Conservation (phyloP, 192 early-diverging fungal species). For the Obelidium mucronatum region DNA sequence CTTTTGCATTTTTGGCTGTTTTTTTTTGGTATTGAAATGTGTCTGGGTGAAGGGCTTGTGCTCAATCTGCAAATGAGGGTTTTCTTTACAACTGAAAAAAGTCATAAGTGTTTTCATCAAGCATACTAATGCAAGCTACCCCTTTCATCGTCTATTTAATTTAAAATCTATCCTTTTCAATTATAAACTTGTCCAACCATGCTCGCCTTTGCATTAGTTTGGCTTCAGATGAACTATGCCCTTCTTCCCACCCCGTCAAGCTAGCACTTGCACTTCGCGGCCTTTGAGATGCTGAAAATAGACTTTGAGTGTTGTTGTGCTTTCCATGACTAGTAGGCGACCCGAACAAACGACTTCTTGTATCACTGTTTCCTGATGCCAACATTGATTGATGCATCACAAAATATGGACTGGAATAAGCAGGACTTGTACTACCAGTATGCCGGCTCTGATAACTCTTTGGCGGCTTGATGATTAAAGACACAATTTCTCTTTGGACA, state of each 20-base stretch:
- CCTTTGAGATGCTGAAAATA: neutral
- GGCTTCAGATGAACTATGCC: neutral
- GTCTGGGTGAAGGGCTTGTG: neutral
- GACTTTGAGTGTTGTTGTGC: neutral
- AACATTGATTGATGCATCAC: neutral
- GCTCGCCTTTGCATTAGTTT: constrained; percentile 18
- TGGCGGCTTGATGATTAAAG: neutral
- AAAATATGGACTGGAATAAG: constrained; percentile 1
- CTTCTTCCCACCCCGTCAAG: neutral
- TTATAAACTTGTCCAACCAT: constrained; percentile 25
- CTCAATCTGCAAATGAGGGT: neutral
- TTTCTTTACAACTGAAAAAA: neutral
- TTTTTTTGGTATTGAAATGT: neutral
- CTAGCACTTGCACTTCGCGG: neutral
- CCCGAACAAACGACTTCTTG: neutral
- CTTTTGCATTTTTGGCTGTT: neutral
- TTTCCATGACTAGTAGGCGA: neutral
- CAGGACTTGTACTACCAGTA: neutral
- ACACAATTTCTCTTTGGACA: neutral
- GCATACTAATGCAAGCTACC: no score
- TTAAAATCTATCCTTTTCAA: constrained; percentile 11
- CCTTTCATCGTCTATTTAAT: neutral
- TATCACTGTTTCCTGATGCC: neutral
- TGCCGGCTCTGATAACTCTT: neutral
- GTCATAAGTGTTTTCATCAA: neutral